Evolutionary conservation across 768 basidiomycete genomes (phyloP), one percentile per base, ranked within the genome.

Genomic region (Lactarius trivialis): DNA sequence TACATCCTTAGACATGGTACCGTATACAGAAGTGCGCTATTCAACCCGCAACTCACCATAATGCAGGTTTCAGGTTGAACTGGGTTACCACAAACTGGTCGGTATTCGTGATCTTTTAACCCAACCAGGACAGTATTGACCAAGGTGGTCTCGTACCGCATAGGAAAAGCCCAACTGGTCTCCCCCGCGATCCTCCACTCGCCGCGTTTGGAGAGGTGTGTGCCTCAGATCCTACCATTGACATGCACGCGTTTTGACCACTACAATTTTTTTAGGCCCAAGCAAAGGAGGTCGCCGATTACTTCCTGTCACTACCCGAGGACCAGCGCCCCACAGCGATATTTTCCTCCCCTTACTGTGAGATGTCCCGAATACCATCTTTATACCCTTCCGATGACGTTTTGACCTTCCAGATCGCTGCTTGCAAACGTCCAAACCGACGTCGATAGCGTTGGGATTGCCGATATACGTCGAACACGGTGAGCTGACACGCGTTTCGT

Each of bases 301-400:
- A 88, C 71, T 84, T 92, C 66, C 64, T 76, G 24, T 80, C 82
- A 8, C 75, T 92, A 17, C 87, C 89, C 17, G 78, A 81, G 58
- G 78, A 84, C 7, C 79, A 86, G 49, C 78, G 81, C 14, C 91
- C 91, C 1, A 91, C 86, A 2, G 85, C 82, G 6, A 88, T 93
- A 60, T 87, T 91, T 72, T 91, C 89, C 12, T 93, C 91, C 11
- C 91, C 91, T 8, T 92, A 88, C 70, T 93, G 91, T 91, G 60
- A 72, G 75, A 69, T 30, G 73, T 70, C 19, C 19, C 21, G 56
- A 37, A n/a, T 32, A 28, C 15, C 30, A 55, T 8, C n/a, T 21
- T 15, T 26, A 17, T 12, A 3, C 28, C 15, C 34, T n/a, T 39
- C 39, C 15, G 39, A 41, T 11, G 21, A 39, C 36, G 2, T 39